phyloP scores from a whole-genome alignment of 2,329 filamentous ascomycete genomes.

The Polychaeton citri region DNA sequence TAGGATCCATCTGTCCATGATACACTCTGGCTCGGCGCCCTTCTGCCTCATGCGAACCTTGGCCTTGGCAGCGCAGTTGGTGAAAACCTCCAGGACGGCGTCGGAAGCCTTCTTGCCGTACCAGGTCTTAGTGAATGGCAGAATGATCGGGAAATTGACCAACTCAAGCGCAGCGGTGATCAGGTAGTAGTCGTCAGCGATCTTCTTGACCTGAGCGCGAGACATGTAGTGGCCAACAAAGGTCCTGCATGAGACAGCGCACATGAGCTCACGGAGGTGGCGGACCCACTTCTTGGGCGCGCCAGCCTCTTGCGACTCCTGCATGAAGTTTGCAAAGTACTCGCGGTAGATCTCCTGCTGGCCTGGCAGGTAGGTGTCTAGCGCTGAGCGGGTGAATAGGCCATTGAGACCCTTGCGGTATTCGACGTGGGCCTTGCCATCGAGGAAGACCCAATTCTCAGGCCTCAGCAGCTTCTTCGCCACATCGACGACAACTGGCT shows the following conservation, averaged over 20 bases:
- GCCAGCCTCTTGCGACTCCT: conserved; percentile 48
- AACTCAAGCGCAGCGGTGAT: conserved; percentile 92
- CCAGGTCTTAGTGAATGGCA: conserved; percentile 92
- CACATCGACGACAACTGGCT: conserved; percentile 90
- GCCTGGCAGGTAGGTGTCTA: conserved; percentile 77
- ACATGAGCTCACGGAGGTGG: conserved; percentile 87
- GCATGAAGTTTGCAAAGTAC: conserved; percentile 70
- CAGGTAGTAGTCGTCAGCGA: conserved; percentile 91
- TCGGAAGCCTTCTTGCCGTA: conserved; percentile 93
- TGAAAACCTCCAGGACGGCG: conserved; percentile 79
- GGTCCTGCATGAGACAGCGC: conserved; percentile 87
- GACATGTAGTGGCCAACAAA: conserved; percentile 94
- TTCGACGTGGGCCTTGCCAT: conserved; percentile 88
- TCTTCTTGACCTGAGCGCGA: conserved; percentile 80
- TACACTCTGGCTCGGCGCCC: conserved; percentile 80
- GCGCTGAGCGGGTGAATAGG: conserved; percentile 81
- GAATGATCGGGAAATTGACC: conserved; percentile 95
- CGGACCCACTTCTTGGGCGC: conserved; percentile 80
- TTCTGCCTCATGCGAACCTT: conserved; percentile 63
- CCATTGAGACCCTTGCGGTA: conserved; percentile 94
- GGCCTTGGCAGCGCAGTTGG: conserved; percentile 83
- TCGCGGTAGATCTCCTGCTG: conserved; percentile 84
- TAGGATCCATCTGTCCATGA: conserved; percentile 91
- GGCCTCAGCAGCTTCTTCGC: conserved; percentile 85
- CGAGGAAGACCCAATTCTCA: conserved; percentile 94